A percentile compares a stretch with the other conserved stretches of the same genome.
Evolutionary conservation across 495 filamentous ascomycete genomes (phyloP).

Genomic region (Penicillium atrosanguineum): DNA sequence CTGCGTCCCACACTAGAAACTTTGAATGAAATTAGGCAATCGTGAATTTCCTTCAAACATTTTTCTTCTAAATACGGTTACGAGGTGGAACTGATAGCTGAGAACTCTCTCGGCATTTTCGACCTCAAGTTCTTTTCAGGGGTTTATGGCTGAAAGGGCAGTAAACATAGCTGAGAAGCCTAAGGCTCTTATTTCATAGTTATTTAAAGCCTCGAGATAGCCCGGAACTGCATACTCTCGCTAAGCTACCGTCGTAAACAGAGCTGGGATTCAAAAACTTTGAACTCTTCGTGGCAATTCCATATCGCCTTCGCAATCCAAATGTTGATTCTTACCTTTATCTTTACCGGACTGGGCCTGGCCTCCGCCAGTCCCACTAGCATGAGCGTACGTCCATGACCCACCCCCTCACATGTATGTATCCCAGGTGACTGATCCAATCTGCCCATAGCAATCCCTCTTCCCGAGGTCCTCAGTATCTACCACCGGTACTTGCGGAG

Average conservation of each 20-base stretch:
- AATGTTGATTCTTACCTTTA: neutral
- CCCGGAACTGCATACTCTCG: neutral
- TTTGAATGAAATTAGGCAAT: neutral
- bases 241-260: neutral
- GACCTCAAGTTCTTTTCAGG: neutral
- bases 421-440: neutral
- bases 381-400: slow-evolving; percentile 1
- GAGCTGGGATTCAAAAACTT: neutral
- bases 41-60: neutral
- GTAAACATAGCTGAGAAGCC: neutral
- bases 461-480: neutral
- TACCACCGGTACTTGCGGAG: slow-evolving; percentile 1
- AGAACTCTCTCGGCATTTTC: neutral
- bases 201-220: neutral
- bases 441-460: neutral
- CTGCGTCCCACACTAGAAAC: neutral
- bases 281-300: neutral
- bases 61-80: neutral
- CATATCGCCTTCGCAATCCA: neutral
- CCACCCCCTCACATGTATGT: neutral
- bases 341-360: neutral
- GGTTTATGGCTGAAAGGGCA: neutral
- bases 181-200: neutral
- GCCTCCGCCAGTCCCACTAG: slow-evolving; percentile 4
- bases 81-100: neutral